phyloP scores from a whole-genome alignment of 805 yeast genomes.

The Starmera caribaea region DNA sequence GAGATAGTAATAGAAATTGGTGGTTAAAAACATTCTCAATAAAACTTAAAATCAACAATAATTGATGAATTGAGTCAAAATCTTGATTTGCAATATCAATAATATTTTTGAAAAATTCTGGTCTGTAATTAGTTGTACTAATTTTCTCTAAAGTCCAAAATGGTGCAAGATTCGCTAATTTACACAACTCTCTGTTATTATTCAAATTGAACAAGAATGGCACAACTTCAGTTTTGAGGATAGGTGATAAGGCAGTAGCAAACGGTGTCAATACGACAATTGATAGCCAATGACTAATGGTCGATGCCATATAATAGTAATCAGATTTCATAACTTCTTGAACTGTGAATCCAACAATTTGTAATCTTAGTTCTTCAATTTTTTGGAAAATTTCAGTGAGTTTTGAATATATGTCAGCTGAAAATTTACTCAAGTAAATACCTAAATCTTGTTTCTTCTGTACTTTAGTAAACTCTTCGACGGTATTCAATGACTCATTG shows the following conservation, averaged over 20 bases:
- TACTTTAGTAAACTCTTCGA: constrained; percentile 28
- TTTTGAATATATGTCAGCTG: constrained; percentile 22
- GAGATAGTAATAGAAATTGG: constrained; percentile 46
- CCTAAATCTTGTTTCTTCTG: constrained; percentile 29
- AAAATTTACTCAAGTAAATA: constrained; percentile 19
- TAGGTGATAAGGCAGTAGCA: constrained; percentile 42
- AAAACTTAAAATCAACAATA: constrained; percentile 55
- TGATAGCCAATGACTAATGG: constrained; percentile 52
- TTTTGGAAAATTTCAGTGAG: constrained; percentile 35
- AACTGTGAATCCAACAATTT: constrained; percentile 27
- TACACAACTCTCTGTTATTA: constrained; percentile 72
- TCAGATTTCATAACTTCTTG: constrained; percentile 50
- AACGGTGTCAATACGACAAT: constrained; percentile 37
- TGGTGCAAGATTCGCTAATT: constrained; percentile 52
- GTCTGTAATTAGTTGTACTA: constrained; percentile 37
- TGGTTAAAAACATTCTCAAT: constrained; percentile 64
- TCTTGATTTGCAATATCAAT: constrained; percentile 29
- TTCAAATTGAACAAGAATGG: constrained; percentile 63
- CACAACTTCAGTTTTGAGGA: constrained; percentile 40
- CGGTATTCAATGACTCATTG: constrained; percentile 30
- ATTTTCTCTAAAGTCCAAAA: constrained; percentile 34
- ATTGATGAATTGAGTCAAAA: constrained; percentile 48
- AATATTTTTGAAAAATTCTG: constrained; percentile 30
- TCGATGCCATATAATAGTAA: constrained; percentile 56
- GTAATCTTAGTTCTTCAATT: constrained; percentile 30